These are phyloP conservation scores for Stromatinia cepivora DNA, from an alignment of 2,329 filamentous ascomycete genomes.

Conservation along the genomic window DNA sequence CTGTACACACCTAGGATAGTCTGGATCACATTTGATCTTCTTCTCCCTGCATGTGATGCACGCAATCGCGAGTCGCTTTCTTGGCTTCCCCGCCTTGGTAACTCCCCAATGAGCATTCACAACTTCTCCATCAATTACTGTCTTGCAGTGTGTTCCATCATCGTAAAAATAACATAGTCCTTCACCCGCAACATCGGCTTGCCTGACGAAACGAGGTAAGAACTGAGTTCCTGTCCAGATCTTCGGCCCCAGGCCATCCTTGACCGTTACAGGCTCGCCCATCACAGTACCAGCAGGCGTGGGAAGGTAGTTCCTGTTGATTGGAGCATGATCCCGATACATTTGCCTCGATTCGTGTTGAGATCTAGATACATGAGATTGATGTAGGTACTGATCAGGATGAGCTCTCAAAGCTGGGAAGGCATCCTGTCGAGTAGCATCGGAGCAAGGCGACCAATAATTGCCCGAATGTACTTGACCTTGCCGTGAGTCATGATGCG, in stretches of 20 bases:
- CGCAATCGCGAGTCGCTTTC: constrained; percentile 88
- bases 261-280: constrained; percentile 43
- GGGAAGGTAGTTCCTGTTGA: constrained; percentile 32
- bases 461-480: constrained; percentile 30
- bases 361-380: constrained; percentile 28
- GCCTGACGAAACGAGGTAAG: constrained; percentile 63
- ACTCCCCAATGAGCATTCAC: constrained; percentile 93
- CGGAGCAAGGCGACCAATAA: constrained; percentile 38
- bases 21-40: constrained; percentile 96
- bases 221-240: constrained; percentile 70
- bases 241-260: constrained; percentile 64
- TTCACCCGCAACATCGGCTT: constrained; percentile 71
- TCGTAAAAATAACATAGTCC: constrained; percentile 85
- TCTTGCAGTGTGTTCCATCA: constrained; percentile 79
- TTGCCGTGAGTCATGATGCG: constrained; percentile 26
- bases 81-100: constrained; percentile 89
- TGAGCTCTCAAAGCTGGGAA: constrained; percentile 37
- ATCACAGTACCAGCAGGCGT: constrained; percentile 33
- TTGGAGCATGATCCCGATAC: constrained; percentile 33
- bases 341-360: constrained; percentile 32
- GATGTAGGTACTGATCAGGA: constrained; percentile 29
- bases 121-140: constrained; percentile 78
- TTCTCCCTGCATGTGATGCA: constrained; percentile 92
- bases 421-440: constrained; percentile 32
- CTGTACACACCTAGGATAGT: constrained; percentile 82